These are phyloP conservation scores for Physaria fendleri DNA, from an alignment of 345 rosid species.

Conservation along the genomic window DNA sequence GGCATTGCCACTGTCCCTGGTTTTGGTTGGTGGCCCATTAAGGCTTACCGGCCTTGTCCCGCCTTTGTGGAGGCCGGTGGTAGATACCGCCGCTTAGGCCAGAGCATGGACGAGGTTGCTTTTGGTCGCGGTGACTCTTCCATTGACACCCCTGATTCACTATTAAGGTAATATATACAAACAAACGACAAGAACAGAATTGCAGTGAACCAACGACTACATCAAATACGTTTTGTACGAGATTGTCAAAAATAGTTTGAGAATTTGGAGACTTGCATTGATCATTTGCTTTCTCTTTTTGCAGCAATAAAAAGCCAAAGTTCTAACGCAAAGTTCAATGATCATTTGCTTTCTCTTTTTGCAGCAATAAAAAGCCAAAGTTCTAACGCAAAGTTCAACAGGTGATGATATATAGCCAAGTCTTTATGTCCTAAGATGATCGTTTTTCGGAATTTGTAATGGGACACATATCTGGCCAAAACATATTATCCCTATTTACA, in stretches of 20 bases:
- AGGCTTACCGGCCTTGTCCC: conserved; percentile 94
- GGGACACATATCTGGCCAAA: not conserved
- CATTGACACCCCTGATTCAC: not conserved
- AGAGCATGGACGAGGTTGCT: conserved; percentile 92
- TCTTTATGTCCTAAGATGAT: not conserved
- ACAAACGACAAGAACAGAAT: not conserved
- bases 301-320: conserved; percentile 4
- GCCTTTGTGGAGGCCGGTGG: conserved; percentile 84
- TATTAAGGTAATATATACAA: not conserved
- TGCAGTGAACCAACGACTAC: not conserved
- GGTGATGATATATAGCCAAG: not conserved
- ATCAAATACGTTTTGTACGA: not conserved
- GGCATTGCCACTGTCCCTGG: conserved; percentile 94
- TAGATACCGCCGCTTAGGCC: conserved; percentile 65
- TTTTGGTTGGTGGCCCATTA: conserved; percentile 98
- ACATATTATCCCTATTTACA: not conserved
- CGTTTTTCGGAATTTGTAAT: not conserved
- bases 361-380: conserved; percentile 4
- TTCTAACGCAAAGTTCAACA: not conserved
- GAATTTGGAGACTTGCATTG: not conserved
- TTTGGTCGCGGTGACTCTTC: conserved; percentile 44
- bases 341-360: not conserved
- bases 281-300: not conserved
- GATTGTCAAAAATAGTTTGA: not conserved
- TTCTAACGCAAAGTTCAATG: not conserved